Evolutionary conservation across 352 stramenopile genomes (phyloP), one percentile per base, ranked within the genome.

Genomic region (Peronospora farinosa): DNA sequence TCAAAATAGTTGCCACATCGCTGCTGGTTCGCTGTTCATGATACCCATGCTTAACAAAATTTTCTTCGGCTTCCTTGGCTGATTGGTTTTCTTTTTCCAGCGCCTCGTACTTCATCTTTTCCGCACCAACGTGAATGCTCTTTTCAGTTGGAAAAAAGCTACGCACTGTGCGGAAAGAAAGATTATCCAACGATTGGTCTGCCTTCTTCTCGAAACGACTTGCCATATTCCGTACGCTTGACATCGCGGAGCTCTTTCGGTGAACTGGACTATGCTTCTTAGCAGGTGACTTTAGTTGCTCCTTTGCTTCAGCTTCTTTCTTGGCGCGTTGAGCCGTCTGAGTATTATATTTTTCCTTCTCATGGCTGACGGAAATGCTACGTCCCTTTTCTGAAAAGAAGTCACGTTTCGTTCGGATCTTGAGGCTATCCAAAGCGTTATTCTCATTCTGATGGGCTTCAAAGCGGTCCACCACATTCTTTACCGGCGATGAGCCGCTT

Each of bases 31-130:
- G 35, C 36, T 49, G 13, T 40, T 57, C 37, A 10, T 63, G 57
- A 11, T 43, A 5, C 11, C 6, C 4, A 5, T 31, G 49, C 40
- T 59, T 63, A 1, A 28, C 39, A 30, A 52, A 9, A 27, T 62
- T 57, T 37, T 54, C 47, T 27, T 73, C 69, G 2, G 50, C 64
- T 38, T 65, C 57, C 33, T 52, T 67, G 4, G 46, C 51, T 8
- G 43, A 37, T 56, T 64, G 52, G 16, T 75, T 69, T 35, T 79
- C 60, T 37, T 79, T 66, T 13, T 74, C 72, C 0, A 77, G n/a
- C 13, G 57, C 55, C 15, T 82, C 71, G n/a, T 75, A 79, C 53
- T 82, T 82, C 12, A 74, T 25, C 15, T 72, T 77, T 40, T 77
- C 72, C 0, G 69, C 66, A 39, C 63, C 64, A 28, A 82, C 72